Conservation (phyloP, 305 asterid genomes). For the Solanum hybrid region DNA sequence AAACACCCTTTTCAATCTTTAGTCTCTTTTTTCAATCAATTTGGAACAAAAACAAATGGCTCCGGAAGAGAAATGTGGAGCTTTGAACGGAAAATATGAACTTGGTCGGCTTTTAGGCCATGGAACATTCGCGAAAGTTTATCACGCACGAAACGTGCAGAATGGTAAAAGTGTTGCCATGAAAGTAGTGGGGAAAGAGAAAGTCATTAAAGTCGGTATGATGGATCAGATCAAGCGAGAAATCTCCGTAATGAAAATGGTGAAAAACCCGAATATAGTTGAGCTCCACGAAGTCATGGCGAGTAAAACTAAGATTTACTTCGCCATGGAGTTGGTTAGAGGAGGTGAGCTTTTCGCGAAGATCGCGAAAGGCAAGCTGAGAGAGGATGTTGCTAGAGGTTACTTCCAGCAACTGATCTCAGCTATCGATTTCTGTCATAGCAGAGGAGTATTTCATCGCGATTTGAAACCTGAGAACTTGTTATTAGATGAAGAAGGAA, state of each 20-base stretch:
- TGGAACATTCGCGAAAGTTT: slow-evolving; percentile 64
- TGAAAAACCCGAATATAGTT: slow-evolving; percentile 61
- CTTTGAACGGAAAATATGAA: slow-evolving; percentile 36
- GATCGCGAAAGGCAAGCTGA: slow-evolving; percentile 35
- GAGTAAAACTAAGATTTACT: slow-evolving; percentile 51
- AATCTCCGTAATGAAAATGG: slow-evolving; percentile 65
- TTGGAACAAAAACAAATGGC: slow-evolving; percentile 10
- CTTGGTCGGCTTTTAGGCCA: slow-evolving; percentile 49
- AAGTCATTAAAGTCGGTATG: slow-evolving; percentile 49
- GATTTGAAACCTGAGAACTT: slow-evolving; percentile 66
- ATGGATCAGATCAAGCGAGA: slow-evolving; percentile 72
- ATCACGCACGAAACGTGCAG: slow-evolving; percentile 34
- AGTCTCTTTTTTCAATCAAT: background rate
- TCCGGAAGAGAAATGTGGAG: slow-evolving; percentile 24
- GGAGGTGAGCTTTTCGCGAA: slow-evolving; percentile 60
- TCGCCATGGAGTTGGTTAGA: slow-evolving; percentile 58
- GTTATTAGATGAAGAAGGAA: slow-evolving; percentile 46
- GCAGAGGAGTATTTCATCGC: slow-evolving; percentile 67
- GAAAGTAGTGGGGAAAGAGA: slow-evolving; percentile 58
- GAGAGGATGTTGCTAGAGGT: slow-evolving; percentile 49
- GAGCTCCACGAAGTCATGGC: slow-evolving; percentile 77
- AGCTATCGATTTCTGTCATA: slow-evolving; percentile 65
- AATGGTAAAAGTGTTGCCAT: slow-evolving; percentile 47
- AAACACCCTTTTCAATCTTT: background rate
- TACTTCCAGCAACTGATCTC: slow-evolving; percentile 66